Base-by-base conservation (phyloP, 2,329 filamentous ascomycete genomes). In the Cladosporium halotolerans region DNA sequence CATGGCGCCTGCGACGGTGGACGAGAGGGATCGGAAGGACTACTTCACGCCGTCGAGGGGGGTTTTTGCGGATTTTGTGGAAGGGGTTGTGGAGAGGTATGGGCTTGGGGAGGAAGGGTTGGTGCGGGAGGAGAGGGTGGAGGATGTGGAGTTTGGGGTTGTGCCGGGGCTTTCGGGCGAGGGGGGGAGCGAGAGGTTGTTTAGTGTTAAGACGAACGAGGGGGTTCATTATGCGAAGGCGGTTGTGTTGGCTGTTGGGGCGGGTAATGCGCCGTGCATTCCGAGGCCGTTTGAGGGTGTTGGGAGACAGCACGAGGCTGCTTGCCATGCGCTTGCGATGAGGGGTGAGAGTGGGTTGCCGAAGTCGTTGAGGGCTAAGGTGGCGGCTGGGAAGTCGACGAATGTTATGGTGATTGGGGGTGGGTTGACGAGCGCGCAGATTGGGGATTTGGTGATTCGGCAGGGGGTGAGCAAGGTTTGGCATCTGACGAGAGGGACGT, bases 371-470 rank as follows among this genome's bases (percentile, higher is more conserved):
- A 82, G 81, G 53, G 80, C 89, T 9, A 70, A 72, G 5, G 66
- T 70, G 1, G 70, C 70, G 4, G 63, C 68, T n/a, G 48, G 48
- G 16, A 51, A 42, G 53, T 57, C 67, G n/a, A 88, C 84, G 0
- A 83, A 84, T 56, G 68, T 91, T 7, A 74, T 90, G 7, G 77
- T 92, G 8, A 76, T 92, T 4, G 86, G 86, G 2, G 88, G 88
- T 1, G 88, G 88, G 0, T 71, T 92, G 3, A 90, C 88, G 0
- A 87, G 85, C 18, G 85, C 86, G 0, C 88, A 92, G 65, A 74
- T 91, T 14, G 76, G 82, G 0, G 85, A 89, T 62, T 74, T 86
- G 44, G 81, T 81, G 1, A 71, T 90, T 54, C 77, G 79, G 8
- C 75, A 76, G 19, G 85, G 86, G 0, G 82, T 88, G 0, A 77